Base-by-base conservation (phyloP, 1,284 basidiomycete genomes). In the Peniophora sp. region DNA sequence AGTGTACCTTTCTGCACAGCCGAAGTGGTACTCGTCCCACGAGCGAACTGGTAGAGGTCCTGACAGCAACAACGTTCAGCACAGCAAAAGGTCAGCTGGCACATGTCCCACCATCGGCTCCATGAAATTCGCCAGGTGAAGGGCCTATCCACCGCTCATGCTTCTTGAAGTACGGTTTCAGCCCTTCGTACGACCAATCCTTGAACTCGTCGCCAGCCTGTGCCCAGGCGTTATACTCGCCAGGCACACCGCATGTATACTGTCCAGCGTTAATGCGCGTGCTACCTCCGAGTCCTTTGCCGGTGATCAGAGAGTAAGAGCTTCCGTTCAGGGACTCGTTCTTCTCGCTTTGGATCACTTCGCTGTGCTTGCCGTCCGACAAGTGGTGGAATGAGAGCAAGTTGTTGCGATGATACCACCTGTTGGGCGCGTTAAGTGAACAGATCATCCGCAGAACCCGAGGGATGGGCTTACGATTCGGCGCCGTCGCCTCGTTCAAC, bases 361-460 rank as follows among this genome's bases (percentile, higher is more conserved):
- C 35, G 48, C 53, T 55, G 34, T 52, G 51, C 27, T 52, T 52
- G 20, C 49, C 48, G 34, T 55, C 47, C 9, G 53, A 55, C 36
- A 32, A 52, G 39, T 55, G 53, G 35, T 55, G 49, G 10, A 50
- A 25, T 14, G 53, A 48, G 20, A 48, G 24, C 8, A 53, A 41
- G 17, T 51, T 51, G 8, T 49, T 52, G 12, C 39, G 16, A 10
- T 52, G 45, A 3, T 45, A 25, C 49, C 51, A 53, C 2, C 53
- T 54, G 17, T 14, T 9, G 27, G 12, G n/a, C 23, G 9, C 23
- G 23, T 10, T 11, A 23, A 24, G 24, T 10, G 44, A 9, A n/a
- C 6, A 17, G 12, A 12, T 23, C 9, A 25, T 6, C 19, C n/a
- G n/a, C 19, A 23, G 9, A 25, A 17, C 22, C n/a, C n/a, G n/a